phyloP scores from a whole-genome alignment of 805 yeast genomes.

The Metschnikowia lachancei region DNA sequence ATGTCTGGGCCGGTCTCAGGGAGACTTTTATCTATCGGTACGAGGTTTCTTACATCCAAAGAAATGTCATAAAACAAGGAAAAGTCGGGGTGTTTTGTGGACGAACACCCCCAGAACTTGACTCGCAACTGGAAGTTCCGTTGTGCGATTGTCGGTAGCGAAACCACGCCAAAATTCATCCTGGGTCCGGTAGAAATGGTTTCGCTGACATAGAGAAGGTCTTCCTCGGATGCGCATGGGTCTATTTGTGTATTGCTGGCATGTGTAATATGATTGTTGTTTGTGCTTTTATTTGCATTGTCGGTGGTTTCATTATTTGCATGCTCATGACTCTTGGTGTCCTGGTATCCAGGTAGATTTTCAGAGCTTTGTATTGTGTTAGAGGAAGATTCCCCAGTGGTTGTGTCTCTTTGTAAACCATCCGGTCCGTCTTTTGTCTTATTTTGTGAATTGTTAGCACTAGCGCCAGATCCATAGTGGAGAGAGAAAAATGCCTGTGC shows the following conservation, averaged over 20 bases:
- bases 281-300: too few species aligned
- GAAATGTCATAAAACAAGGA: slow-evolving; percentile 4
- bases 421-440: too few species aligned
- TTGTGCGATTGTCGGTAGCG: slow-evolving; percentile 22
- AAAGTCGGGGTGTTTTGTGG: neutral
- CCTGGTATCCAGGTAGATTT: neutral
- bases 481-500: slow-evolving; percentile 23
- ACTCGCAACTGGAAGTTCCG: slow-evolving; percentile 2
- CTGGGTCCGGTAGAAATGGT: slow-evolving; percentile 20
- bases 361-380: too few species aligned
- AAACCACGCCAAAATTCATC: slow-evolving; percentile 29
- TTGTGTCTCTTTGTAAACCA: too few species aligned
- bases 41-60: slow-evolving; percentile 12
- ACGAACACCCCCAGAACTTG: slow-evolving; percentile 10
- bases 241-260: too few species aligned
- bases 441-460: neutral
- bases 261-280: too few species aligned
- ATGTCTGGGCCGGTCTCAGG: neutral
- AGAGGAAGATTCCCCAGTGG: too few species aligned
- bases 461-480: neutral
- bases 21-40: neutral
- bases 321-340: too few species aligned
- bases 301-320: too few species aligned
- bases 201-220: slow-evolving; percentile 35
- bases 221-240: neutral